Evolutionary conservation across 495 filamentous ascomycete genomes (phyloP).

Genomic region (Xylaria nigripes): DNA sequence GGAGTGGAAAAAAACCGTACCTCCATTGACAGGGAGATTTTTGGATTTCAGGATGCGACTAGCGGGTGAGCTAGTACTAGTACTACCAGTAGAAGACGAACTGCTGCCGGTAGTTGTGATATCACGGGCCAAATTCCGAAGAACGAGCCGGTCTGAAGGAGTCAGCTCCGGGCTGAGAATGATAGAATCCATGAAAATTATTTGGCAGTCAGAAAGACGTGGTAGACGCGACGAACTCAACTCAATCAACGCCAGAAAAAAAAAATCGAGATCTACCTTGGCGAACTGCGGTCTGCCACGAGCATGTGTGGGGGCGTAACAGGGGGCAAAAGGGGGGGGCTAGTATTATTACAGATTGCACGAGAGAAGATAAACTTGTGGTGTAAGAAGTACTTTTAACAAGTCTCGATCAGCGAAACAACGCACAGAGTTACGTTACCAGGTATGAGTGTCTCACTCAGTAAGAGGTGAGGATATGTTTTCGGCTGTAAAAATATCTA

Average conservation of each 20-base stretch:
- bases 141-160: constrained; percentile 40
- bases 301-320: too few species aligned
- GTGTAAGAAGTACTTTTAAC: too few species aligned
- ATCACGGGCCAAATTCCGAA: constrained; percentile 39
- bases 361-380: too few species aligned
- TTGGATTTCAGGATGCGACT: too few species aligned
- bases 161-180: constrained; percentile 41
- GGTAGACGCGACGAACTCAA: not conserved
- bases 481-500: too few species aligned
- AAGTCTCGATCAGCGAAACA: too few species aligned
- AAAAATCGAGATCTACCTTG: not conserved
- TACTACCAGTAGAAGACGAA: not conserved
- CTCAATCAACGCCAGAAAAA: constrained; percentile 2
- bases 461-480: too few species aligned
- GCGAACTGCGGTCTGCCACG: not conserved
- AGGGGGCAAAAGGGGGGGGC: too few species aligned
- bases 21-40: not conserved
- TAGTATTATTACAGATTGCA: too few species aligned
- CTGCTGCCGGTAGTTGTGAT: constrained; percentile 16
- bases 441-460: too few species aligned
- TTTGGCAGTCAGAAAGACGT: not conserved
- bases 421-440: too few species aligned
- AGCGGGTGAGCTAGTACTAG: not conserved
- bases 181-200: constrained; percentile 16
- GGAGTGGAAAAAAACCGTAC: not conserved